Percentiles rank a stretch among this genome's conserved stretches.
Evolutionary conservation across 2,329 filamentous ascomycete genomes (phyloP).

Genomic region (Exophiala bonariae): DNA sequence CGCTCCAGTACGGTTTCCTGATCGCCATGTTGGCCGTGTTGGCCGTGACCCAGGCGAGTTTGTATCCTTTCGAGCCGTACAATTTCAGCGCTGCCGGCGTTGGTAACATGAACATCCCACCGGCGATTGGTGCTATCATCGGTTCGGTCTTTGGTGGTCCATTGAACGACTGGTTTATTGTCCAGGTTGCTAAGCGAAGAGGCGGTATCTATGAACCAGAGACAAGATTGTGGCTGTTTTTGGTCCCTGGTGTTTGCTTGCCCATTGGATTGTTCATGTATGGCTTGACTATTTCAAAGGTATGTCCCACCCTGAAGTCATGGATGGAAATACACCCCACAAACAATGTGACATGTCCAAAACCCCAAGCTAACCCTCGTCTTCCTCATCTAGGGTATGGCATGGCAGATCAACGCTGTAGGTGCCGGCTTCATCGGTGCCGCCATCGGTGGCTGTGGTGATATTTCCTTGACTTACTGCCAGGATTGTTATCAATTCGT

Average conservation of each 20-base stretch:
- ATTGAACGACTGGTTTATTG: constrained; percentile 40
- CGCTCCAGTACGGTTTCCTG: constrained; percentile 40
- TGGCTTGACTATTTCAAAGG: constrained; percentile 36
- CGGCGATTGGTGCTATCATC: constrained; percentile 42
- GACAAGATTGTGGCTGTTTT: constrained; percentile 46
- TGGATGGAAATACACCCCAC: too few relatives aligned
- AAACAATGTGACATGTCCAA: too few relatives aligned
- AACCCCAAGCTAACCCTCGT: too few relatives aligned
- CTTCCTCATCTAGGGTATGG: constrained; percentile 23
- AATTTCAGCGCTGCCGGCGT: constrained; percentile 34
- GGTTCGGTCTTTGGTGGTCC: constrained; percentile 43
- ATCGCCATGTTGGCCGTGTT: constrained; percentile 39
- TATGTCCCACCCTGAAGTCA: too few relatives aligned
- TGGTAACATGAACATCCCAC: constrained; percentile 35
- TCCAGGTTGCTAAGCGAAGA: constrained; percentile 45
- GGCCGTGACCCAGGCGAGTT: constrained; percentile 34
- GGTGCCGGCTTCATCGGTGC: constrained; percentile 39
- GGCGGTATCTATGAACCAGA: constrained; percentile 51
- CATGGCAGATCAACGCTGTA: constrained; percentile 33
- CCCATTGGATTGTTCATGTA: constrained; percentile 41
- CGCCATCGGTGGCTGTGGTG: constrained; percentile 29
- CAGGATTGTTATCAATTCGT: constrained; percentile 34
- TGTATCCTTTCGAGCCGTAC: constrained; percentile 38
- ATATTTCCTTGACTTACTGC: constrained; percentile 31
- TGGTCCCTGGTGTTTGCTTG: constrained; percentile 34